Conservation (phyloP, 2,329 filamentous ascomycete species). For the Colletotrichum lentis region DNA sequence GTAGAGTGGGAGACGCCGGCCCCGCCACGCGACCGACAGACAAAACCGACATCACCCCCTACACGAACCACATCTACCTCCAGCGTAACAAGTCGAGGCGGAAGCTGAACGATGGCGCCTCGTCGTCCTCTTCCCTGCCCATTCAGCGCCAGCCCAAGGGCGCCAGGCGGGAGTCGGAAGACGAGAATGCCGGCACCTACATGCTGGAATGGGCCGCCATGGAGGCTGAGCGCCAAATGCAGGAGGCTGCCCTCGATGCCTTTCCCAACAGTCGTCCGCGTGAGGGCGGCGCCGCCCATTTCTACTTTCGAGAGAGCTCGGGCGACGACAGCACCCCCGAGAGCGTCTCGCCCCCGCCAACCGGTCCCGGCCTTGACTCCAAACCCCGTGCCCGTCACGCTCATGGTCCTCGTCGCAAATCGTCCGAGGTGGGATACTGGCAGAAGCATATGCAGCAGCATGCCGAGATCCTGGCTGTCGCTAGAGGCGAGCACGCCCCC, state of each 20-base stretch:
- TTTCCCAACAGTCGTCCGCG: constrained; percentile 77
- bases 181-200: constrained; percentile 79
- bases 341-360: constrained; percentile 47
- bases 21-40: constrained; percentile 71
- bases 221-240: constrained; percentile 80
- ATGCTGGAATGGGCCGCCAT: constrained; percentile 81
- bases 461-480: constrained; percentile 69
- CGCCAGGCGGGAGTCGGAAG: constrained; percentile 73
- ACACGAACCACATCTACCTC: constrained; percentile 69
- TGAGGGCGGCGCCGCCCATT: constrained; percentile 76
- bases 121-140: constrained; percentile 38
- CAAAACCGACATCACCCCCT: constrained; percentile 76
- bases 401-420: constrained; percentile 61
- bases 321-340: constrained; percentile 61
- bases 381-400: constrained; percentile 36
- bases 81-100: constrained; percentile 54
- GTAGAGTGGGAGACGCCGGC: constrained; percentile 70
- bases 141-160: constrained; percentile 49
- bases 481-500: constrained; percentile 44
- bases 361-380: constrained; percentile 40
- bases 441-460: constrained; percentile 83
- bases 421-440: constrained; percentile 75
- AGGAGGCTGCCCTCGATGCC: constrained; percentile 77
- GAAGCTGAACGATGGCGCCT: constrained; percentile 41
- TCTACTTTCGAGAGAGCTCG: constrained; percentile 71